Percentiles rank a stretch among this genome's conserved stretches.
Conservation (phyloP, 192 early-diverging fungal species). For the Diversispora eburnea region DNA sequence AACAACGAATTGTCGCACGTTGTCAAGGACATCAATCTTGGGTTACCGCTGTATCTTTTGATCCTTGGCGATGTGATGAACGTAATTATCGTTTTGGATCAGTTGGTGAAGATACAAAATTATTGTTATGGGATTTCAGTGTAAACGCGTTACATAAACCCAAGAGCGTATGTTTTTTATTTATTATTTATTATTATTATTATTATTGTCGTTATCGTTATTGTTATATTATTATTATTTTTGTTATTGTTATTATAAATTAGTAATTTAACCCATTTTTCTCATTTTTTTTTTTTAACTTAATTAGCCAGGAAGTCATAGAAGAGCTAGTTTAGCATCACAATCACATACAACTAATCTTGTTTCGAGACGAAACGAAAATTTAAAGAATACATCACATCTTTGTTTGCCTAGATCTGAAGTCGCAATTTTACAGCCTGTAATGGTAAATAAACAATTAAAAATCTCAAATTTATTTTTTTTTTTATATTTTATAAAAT, state of each 20-base stretch:
- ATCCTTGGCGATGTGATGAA: slow-evolving; percentile 75
- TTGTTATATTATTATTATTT: slow-evolving; percentile 5
- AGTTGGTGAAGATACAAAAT: slow-evolving; percentile 82
- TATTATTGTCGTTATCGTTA: not conserved
- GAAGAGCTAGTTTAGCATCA: slow-evolving; percentile 40
- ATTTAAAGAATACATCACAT: slow-evolving; percentile 29
- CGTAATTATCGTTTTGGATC: slow-evolving; percentile 81
- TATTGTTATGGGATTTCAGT: slow-evolving; percentile 95
- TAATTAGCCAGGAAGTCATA: slow-evolving; percentile 31
- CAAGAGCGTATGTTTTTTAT: slow-evolving; percentile 48
- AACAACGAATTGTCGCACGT: slow-evolving; percentile 73
- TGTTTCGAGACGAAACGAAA: slow-evolving; percentile 19
- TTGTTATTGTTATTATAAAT: not conserved
- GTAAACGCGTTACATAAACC: slow-evolving; percentile 72
- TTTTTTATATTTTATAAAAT: not conserved
- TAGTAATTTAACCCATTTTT: not conserved
- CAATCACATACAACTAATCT: slow-evolving; percentile 21
- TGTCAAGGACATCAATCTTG: slow-evolving; percentile 92
- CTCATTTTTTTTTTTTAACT: not conserved
- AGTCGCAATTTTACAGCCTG: slow-evolving; percentile 69
- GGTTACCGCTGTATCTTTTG: slow-evolving; percentile 82
- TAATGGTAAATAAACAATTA: slow-evolving; percentile 44
- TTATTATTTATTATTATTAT: not conserved
- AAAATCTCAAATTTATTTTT: too few relatives aligned
- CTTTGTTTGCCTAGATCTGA: slow-evolving; percentile 41